phyloP scores from a whole-genome alignment of 495 filamentous ascomycete genomes.

The Penicillium argentinense region DNA sequence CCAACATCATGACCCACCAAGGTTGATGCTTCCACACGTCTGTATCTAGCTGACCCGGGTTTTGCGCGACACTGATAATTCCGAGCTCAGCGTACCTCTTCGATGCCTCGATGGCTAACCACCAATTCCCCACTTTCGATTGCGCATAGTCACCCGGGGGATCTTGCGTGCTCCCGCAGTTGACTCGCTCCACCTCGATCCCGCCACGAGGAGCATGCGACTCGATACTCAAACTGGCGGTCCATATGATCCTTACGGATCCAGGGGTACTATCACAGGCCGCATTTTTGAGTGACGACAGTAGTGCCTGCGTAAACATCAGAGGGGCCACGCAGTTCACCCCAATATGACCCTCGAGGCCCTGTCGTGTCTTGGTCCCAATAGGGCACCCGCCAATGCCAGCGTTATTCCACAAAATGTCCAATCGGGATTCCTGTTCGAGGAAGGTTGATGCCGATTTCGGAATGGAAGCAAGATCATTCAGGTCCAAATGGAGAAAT shows the following conservation, averaged over 20 bases:
- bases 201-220: slow-evolving; percentile 2
- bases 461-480: slow-evolving; percentile 52
- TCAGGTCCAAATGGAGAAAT: slow-evolving; percentile 46
- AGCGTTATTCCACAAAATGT: slow-evolving; percentile 59
- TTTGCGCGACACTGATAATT: slow-evolving; percentile 28
- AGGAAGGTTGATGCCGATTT: slow-evolving; percentile 41
- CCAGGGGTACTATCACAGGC: not conserved
- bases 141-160: slow-evolving; percentile 21
- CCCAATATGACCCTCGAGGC: slow-evolving; percentile 38
- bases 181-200: slow-evolving; percentile 3
- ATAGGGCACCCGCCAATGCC: slow-evolving; percentile 39
- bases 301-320: slow-evolving; percentile 33
- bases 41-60: slow-evolving; percentile 10
- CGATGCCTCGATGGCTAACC: slow-evolving; percentile 20
- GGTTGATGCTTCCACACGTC: slow-evolving; percentile 8
- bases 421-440: slow-evolving; percentile 39
- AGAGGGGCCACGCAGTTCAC: slow-evolving; percentile 40
- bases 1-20: slow-evolving; percentile 10
- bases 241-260: slow-evolving; percentile 14
- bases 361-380: slow-evolving; percentile 31
- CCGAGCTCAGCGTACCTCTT: slow-evolving; percentile 4
- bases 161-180: not conserved
- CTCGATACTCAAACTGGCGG: slow-evolving; percentile 7
- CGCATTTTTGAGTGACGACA: slow-evolving; percentile 13
- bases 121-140: slow-evolving; percentile 30